Evolutionary conservation across 345 rosid genomes (phyloP).

Genomic region (Aethionema arabicum): DNA sequence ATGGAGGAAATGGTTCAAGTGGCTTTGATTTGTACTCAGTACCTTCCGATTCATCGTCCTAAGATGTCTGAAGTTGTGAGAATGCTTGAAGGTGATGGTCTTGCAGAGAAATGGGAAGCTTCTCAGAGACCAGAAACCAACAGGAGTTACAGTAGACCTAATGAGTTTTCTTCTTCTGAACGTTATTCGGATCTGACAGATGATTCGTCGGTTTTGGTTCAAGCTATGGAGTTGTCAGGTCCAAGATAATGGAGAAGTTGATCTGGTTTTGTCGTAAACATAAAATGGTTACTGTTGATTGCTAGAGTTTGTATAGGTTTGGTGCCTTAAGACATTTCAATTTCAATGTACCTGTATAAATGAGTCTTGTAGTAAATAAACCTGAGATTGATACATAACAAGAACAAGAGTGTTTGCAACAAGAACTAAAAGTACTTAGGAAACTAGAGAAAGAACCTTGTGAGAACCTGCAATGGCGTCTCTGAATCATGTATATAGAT

Average conservation of each 20-base stretch:
- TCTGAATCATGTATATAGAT: constrained; percentile 36
- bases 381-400: constrained; percentile 1
- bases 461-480: not conserved
- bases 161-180: constrained; percentile 75
- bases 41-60: constrained; percentile 79
- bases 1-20: constrained; percentile 87
- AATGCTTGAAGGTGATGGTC: constrained; percentile 96
- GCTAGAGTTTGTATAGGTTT: constrained; percentile 19
- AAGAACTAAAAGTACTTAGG: constrained; percentile 11
- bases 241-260: constrained; percentile 59
- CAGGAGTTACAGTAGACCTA: constrained; percentile 48
- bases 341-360: too few species aligned
- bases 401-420: constrained; percentile 17
- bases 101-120: constrained; percentile 97
- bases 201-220: constrained; percentile 72
- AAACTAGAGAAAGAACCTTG: constrained; percentile 15
- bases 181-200: constrained; percentile 86
- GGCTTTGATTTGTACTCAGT: constrained; percentile 80
- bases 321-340: not conserved
- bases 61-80: constrained; percentile 95
- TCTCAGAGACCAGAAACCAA: constrained; percentile 60
- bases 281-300: constrained; percentile 11
- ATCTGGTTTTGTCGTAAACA: constrained; percentile 16
- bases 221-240: constrained; percentile 96
- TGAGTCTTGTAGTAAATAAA: not conserved